phyloP scores from a whole-genome alignment of 2,329 filamentous ascomycete genomes.

The Pseudogymnoascus sp. region DNA sequence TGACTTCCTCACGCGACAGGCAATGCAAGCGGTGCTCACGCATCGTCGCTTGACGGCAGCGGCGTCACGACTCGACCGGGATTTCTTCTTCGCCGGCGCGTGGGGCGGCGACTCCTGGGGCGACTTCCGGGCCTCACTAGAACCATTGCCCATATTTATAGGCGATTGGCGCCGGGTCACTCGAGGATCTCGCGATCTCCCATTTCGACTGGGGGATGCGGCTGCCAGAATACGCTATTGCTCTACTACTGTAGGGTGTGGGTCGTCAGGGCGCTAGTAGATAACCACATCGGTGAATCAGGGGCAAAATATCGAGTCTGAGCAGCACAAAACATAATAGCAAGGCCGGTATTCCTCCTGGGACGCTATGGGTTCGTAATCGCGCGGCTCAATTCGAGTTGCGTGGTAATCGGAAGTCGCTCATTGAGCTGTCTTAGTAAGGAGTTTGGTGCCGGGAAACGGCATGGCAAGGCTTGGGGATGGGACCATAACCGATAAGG shows the following conservation, averaged over 20 bases:
- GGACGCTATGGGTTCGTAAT: background rate
- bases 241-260: background rate
- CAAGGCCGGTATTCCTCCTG: background rate
- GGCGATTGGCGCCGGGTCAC: conserved; percentile 2
- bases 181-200: conserved; percentile 5
- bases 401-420: background rate
- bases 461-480: background rate
- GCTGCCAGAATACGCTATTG: conserved; percentile 1
- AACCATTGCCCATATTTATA: background rate
- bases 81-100: conserved; percentile 17
- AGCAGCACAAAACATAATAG: background rate
- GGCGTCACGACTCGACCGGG: conserved; percentile 25
- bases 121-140: background rate
- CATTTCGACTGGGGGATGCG: conserved; percentile 1
- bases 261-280: background rate
- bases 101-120: too few species aligned
- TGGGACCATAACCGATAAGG: background rate
- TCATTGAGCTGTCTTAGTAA: conserved; percentile 3
- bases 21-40: conserved; percentile 74
- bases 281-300: background rate
- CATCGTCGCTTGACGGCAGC: conserved; percentile 55
- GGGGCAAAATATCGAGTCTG: background rate
- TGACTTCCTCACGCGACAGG: conserved; percentile 69
- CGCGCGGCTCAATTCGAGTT: background rate
- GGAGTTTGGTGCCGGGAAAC: background rate